phyloP scores from a whole-genome alignment of 2,329 filamentous ascomycete genomes.

The Aspergillus pseudotamarii region DNA sequence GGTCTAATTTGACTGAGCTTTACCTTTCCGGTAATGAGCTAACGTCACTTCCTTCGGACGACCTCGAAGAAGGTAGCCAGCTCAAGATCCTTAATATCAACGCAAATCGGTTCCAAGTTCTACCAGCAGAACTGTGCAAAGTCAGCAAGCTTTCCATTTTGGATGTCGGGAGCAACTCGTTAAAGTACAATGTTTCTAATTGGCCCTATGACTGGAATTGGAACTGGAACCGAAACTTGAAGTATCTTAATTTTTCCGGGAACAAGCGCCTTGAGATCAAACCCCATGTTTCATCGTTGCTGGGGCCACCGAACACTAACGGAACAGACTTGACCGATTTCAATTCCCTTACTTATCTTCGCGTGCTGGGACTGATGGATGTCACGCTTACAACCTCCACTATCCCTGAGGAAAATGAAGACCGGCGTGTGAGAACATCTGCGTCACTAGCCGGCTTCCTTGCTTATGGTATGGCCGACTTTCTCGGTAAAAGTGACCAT shows the following conservation, averaged over 20 bases:
- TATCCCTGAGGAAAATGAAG: constrained; percentile 92
- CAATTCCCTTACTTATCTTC: constrained; percentile 76
- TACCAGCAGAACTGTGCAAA: constrained; percentile 92
- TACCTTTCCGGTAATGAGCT: constrained; percentile 95
- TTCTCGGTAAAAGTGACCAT: constrained; percentile 88
- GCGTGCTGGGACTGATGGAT: constrained; percentile 94
- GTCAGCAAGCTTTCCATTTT: constrained; percentile 88
- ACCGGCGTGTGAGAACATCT: constrained; percentile 92
- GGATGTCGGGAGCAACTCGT: constrained; percentile 89
- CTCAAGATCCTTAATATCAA: constrained; percentile 93
- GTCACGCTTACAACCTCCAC: constrained; percentile 92
- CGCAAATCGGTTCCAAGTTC: constrained; percentile 94
- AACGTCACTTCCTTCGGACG: constrained; percentile 87
- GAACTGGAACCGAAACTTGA: constrained; percentile 95
- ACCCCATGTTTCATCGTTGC: constrained; percentile 59
- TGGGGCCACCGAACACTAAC: constrained; percentile 53
- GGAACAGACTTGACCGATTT: constrained; percentile 85
- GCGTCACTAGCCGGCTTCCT: constrained; percentile 89
- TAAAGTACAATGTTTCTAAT: constrained; percentile 99
- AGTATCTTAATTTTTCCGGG: constrained; percentile 93
- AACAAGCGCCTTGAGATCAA: constrained; percentile 96
- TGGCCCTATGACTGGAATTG: constrained; percentile 99
- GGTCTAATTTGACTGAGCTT: constrained; percentile 86
- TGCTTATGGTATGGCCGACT: constrained; percentile 97
- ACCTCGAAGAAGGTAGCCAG: constrained; percentile 85